Evolutionary conservation across 2,329 filamentous ascomycete species (phyloP).

Genomic region (Colletotrichum lini): DNA sequence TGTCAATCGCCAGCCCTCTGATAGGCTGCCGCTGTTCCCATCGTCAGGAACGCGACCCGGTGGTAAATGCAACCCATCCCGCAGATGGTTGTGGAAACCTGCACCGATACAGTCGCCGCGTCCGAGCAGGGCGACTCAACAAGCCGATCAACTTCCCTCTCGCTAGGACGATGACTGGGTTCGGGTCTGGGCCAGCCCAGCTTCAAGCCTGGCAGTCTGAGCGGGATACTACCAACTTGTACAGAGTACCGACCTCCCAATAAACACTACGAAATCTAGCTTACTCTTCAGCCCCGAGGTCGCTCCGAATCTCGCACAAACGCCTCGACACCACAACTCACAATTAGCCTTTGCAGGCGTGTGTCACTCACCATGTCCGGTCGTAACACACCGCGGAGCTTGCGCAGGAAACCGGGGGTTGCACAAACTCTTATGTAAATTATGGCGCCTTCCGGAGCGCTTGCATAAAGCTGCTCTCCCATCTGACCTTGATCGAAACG

Average conservation of each 20-base stretch:
- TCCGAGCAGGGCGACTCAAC: constrained; percentile 25
- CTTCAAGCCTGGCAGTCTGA: constrained; percentile 29
- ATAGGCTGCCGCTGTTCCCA: constrained; percentile 34
- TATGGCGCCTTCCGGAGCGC: constrained; percentile 3
- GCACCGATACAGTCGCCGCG: constrained; percentile 19
- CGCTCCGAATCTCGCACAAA: constrained; percentile 41
- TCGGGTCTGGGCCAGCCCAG: constrained; percentile 6
- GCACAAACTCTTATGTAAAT: constrained; percentile 37
- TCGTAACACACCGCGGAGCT: neutral
- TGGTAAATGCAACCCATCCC: constrained; percentile 39
- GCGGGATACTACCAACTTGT: constrained; percentile 6
- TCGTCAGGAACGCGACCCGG: constrained; percentile 31
- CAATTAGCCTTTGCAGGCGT: constrained; percentile 32
- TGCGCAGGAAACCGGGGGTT: constrained; percentile 12
- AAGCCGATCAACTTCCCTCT: constrained; percentile 29
- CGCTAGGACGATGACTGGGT: neutral
- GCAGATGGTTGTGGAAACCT: constrained; percentile 33
- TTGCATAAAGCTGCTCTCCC: constrained; percentile 33
- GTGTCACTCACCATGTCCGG: constrained; percentile 18
- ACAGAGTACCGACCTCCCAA: constrained; percentile 11
- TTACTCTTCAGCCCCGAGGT: constrained; percentile 34
- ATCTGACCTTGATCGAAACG: constrained; percentile 40
- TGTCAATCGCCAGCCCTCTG: constrained; percentile 20
- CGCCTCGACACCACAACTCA: constrained; percentile 17
- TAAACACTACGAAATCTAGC: constrained; percentile 10